Conservation (phyloP, 345 rosid genomes). For the Ricinus communis region DNA sequence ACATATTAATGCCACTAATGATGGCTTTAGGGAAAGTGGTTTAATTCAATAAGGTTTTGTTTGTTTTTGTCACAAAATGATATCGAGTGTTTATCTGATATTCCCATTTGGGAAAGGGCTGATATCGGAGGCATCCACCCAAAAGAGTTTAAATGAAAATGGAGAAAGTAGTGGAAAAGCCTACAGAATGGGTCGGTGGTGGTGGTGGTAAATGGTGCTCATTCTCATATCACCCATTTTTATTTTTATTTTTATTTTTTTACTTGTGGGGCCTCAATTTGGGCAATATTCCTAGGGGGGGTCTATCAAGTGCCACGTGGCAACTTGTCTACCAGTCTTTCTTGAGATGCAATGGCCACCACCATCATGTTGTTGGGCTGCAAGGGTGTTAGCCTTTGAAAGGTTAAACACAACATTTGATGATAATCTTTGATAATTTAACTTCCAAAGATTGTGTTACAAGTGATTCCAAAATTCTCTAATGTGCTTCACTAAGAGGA, state of each 20-base stretch:
- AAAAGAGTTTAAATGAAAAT: too few species aligned
- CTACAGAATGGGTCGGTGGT: slow-evolving; percentile 33
- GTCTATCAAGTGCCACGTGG: slow-evolving; percentile 33
- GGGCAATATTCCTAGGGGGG: slow-evolving; percentile 10
- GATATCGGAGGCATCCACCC: slow-evolving; percentile 36
- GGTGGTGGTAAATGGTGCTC: slow-evolving; percentile 13
- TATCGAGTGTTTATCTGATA: slow-evolving; percentile 32
- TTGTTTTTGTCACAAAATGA: background rate
- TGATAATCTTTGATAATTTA: slow-evolving; percentile 26
- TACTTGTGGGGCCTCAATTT: slow-evolving; percentile 6
- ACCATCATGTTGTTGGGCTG: slow-evolving; percentile 24
- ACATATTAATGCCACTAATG: slow-evolving; percentile 31
- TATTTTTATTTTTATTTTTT: slow-evolving; percentile 8
- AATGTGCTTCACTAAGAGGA: slow-evolving; percentile 16
- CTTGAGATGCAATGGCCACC: background rate
- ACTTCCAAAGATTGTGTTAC: background rate
- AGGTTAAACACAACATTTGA: slow-evolving; percentile 21
- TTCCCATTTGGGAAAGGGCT: slow-evolving; percentile 38
- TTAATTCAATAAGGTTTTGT: background rate
- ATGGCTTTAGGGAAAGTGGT: slow-evolving; percentile 40
- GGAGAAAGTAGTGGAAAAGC: slow-evolving; percentile 31
- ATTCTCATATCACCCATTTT: background rate
- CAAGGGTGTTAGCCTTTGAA: slow-evolving; percentile 27
- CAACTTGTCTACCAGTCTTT: slow-evolving; percentile 22
- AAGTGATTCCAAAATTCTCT: slow-evolving; percentile 35